These are phyloP conservation scores for Xylaria sp. DNA, from an alignment of 2,329 filamentous ascomycete species.

Conservation along the genomic window DNA sequence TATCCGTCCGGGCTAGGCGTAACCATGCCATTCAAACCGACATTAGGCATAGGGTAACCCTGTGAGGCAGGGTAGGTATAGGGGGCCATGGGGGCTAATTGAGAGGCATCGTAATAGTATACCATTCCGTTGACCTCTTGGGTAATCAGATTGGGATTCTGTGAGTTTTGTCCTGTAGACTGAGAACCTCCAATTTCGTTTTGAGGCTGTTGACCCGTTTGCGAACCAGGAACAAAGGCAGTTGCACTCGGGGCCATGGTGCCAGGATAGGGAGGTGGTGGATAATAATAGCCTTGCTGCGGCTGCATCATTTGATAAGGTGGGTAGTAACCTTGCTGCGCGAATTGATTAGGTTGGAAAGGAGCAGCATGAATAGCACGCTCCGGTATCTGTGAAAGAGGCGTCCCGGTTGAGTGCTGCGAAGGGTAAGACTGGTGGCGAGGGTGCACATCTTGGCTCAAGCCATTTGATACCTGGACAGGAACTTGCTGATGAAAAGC, in stretches of 20 bases:
- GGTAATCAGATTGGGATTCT: conserved; percentile 70
- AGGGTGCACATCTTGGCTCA: conserved; percentile 68
- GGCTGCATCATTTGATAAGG: conserved; percentile 68
- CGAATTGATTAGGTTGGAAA: conserved; percentile 81
- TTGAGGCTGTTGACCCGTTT: conserved; percentile 56
- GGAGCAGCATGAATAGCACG: conserved; percentile 89
- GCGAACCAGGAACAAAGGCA: conserved; percentile 65
- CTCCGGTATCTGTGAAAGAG: conserved; percentile 91
- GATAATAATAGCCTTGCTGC: conserved; percentile 75
- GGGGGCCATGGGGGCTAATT: conserved; percentile 66
- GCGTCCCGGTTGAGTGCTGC: conserved; percentile 78
- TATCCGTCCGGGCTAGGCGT: conserved; percentile 74
- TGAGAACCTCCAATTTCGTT: conserved; percentile 52
- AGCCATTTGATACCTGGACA: conserved; percentile 70
- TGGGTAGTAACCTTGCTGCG: conserved; percentile 68
- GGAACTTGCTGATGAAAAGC: conserved; percentile 97
- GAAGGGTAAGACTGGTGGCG: conserved; percentile 76
- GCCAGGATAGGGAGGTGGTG: conserved; percentile 57
- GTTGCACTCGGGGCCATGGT: conserved; percentile 56
- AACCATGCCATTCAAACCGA: conserved; percentile 84
- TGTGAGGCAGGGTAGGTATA: conserved; percentile 60
- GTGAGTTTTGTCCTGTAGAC: conserved; percentile 59
- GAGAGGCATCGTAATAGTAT: conserved; percentile 89
- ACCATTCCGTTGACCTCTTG: conserved; percentile 97
- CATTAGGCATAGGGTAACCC: conserved; percentile 61